Evolutionary conservation across 176 grass and related monocot species (phyloP).

Genomic region (Avena insularis): DNA sequence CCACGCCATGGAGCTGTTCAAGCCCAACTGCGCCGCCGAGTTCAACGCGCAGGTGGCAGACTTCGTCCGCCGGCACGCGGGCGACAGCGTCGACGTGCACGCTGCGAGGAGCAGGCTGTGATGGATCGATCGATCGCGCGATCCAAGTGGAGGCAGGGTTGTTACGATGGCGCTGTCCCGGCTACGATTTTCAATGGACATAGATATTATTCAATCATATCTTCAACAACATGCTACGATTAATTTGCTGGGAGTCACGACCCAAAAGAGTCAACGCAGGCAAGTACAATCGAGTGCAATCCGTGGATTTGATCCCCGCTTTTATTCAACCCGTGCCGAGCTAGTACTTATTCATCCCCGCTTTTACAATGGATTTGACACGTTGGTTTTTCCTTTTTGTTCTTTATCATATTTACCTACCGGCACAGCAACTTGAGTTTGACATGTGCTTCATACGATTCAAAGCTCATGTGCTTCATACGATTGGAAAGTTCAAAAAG

Average conservation of each 20-base stretch:
- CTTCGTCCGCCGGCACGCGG: conserved; percentile 56
- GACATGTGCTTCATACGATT: not conserved
- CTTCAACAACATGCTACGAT: not conserved
- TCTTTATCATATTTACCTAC: not conserved
- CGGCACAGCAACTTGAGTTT: not conserved
- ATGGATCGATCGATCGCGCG: not conserved
- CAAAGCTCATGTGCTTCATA: not conserved
- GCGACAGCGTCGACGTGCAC: conserved; percentile 8
- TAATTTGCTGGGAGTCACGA: conserved; percentile 11
- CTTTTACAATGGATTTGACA: too few species aligned
- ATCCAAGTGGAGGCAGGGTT: not conserved
- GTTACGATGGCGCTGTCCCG: not conserved
- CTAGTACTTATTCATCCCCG: too few species aligned
- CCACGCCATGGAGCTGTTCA: conserved; percentile 82
- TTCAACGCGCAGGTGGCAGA: conserved; percentile 63
- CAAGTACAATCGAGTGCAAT: not conserved
- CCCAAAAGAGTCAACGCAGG: not conserved
- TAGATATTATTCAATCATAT: not conserved
- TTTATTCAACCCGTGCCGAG: too few species aligned
- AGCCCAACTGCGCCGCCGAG: conserved; percentile 54
- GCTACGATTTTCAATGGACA: not conserved
- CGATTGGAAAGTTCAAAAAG: not conserved
- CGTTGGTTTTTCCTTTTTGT: too few species aligned
- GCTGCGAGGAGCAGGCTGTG: conserved; percentile 52
- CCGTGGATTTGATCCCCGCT: too few species aligned